Evolutionary conservation across 2,329 filamentous ascomycete genomes (phyloP).

Genomic region (Coniochaeta hoffmannii): DNA sequence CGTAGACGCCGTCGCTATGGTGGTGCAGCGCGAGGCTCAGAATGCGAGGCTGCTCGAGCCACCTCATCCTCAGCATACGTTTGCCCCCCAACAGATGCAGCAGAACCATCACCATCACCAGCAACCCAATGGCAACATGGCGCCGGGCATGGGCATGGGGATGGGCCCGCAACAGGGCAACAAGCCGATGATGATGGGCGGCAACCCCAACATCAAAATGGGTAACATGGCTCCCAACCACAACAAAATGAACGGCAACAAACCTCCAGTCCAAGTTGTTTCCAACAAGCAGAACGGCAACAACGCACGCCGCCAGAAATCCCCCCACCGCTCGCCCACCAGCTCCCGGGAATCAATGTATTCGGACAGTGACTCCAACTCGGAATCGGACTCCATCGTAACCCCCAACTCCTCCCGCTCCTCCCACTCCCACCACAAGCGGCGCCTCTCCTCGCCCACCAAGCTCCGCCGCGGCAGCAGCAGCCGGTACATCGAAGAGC

Average conservation of each 20-base stretch:
- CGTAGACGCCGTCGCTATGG: constrained; percentile 21
- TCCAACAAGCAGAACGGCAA: neutral
- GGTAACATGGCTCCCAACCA: neutral
- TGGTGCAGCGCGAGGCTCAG: constrained; percentile 11
- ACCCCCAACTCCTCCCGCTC: constrained; percentile 4
- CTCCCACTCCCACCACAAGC: neutral
- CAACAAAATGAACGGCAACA: neutral
- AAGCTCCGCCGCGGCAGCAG: neutral
- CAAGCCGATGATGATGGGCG: neutral
- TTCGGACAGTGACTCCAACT: neutral
- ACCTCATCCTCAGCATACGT: constrained; percentile 1
- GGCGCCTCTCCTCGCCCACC: neutral
- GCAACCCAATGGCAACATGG: neutral
- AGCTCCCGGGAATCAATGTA: neutral
- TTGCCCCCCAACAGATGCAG: constrained; percentile 3
- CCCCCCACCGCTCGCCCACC: neutral
- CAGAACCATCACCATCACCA: neutral
- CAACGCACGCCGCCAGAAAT: neutral
- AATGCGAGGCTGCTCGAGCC: constrained; percentile 4
- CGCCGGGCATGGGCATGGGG: neutral
- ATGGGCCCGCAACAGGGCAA: neutral
- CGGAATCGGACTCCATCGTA: neutral
- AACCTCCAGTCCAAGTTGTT: neutral
- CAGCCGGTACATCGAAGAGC: constrained; percentile 1
- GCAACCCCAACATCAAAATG: neutral